Evolutionary conservation across 2,329 filamentous ascomycete species (phyloP).

Genomic region (Neonectria punicea): DNA sequence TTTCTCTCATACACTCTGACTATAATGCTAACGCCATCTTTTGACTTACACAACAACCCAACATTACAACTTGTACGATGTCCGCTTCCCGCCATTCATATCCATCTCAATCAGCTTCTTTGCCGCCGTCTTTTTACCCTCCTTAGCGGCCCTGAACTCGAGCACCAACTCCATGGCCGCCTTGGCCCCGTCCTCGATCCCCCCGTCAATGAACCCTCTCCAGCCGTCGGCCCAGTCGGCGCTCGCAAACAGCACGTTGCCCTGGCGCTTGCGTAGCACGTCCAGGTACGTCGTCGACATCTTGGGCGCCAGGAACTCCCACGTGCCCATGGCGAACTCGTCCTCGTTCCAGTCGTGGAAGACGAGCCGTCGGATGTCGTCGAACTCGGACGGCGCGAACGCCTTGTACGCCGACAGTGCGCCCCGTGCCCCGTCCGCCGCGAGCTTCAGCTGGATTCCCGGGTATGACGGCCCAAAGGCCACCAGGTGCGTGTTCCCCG

Average conservation of each 20-base stretch:
- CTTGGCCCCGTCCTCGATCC: conserved; percentile 25
- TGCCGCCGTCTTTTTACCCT: neutral
- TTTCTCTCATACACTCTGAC: neutral
- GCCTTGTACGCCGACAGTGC: conserved; percentile 10
- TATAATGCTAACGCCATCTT: neutral
- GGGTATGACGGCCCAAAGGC: conserved; percentile 20
- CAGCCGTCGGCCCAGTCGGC: conserved; percentile 27
- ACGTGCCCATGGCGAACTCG: conserved; percentile 26
- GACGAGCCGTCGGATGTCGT: conserved; percentile 17
- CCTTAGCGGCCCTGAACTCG: conserved; percentile 16
- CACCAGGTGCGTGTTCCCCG: conserved; percentile 25
- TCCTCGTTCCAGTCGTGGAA: conserved; percentile 30
- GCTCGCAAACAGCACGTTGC: conserved; percentile 24
- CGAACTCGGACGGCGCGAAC: conserved; percentile 15
- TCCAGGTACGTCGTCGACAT: conserved; percentile 24
- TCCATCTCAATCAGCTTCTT: neutral
- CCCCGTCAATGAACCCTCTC: conserved; percentile 26
- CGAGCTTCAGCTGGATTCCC: conserved; percentile 18
- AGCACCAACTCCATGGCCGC: conserved; percentile 22
- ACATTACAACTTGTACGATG: neutral
- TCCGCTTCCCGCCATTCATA: neutral
- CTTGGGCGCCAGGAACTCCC: conserved; percentile 21
- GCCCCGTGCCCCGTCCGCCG: conserved; percentile 1
- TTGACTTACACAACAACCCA: neutral
- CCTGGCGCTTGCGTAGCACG: conserved; percentile 20